Evolutionary conservation across 2,329 filamentous ascomycete species (phyloP), one percentile per base, ranked within the genome.

Genomic region (Hortaea sp.): DNA sequence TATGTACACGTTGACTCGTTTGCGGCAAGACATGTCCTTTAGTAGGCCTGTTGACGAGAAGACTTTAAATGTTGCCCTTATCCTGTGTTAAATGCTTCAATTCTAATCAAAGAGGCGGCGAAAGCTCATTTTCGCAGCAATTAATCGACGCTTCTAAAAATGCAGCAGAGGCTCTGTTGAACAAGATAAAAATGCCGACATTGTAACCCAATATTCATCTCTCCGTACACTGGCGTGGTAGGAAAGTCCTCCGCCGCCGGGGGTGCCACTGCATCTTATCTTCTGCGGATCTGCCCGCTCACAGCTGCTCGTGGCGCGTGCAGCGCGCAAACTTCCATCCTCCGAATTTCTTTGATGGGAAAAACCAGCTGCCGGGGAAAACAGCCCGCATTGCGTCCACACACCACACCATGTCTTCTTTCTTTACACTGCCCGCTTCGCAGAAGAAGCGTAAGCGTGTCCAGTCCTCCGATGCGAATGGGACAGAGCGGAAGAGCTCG

Each of bases 361-460:
- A 9, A 35, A n/a, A 35, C 2, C 7, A 35, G 32, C n/a, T 35
- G 9, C 20, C 20, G 20, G 20, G 20, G 32, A 35, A n/a, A 9
- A 9, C 4, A 35, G 9, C 32, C 32, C 9, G 32, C 32, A n/a
- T 35, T 20, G 20, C 32, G 4, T 4, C n/a, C n/a, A 35, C 32
- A n/a, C 32, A 9, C 7, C 9, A 9, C 32, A 39, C 45, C 38
- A 94, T 94, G 89, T 94, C 90, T 61, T 95, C 89, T 35, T 98
- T 97, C 69, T 98, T 98, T 69, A 95, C 89, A 43, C 73, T 84
- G 35, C 88, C 92, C 5, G 84, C 85, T 37, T 84, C 85, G 43
- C 84, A 90, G 62, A 87, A 86, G 71, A 97, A 97, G 76, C 77
- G 92, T 59, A 97, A 97, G 75, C 78, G 89, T 48, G 73, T 81